Conservation (phyloP, 1,284 basidiomycete genomes). For the Hymenochaete sp. region DNA sequence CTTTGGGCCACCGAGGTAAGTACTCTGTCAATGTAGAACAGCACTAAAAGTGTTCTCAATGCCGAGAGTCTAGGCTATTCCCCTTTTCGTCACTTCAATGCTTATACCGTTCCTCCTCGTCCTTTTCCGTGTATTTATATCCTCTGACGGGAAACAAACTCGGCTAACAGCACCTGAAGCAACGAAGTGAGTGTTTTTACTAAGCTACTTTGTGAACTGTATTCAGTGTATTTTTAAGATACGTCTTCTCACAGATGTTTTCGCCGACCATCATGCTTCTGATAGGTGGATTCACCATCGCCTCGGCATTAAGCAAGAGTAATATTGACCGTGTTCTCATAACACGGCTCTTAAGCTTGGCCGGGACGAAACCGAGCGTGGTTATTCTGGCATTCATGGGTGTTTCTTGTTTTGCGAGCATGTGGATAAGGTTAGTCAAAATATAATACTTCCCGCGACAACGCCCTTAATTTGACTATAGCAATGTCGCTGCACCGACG, state of each 20-base stretch:
- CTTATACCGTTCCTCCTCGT: conserved; percentile 88
- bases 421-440: conserved; percentile 85
- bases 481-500: conserved; percentile 96
- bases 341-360: conserved; percentile 84
- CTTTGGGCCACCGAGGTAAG: conserved; percentile 93
- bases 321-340: conserved; percentile 93
- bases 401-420: conserved; percentile 95
- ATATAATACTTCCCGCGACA: conserved; percentile 26
- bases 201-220: conserved; percentile 6
- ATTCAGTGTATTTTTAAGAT: conserved; percentile 35
- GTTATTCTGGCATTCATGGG: conserved; percentile 94
- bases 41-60: not conserved
- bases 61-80: conserved; percentile 90
- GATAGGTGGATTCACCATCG: conserved; percentile 97
- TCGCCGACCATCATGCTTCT: conserved; percentile 95
- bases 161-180: conserved; percentile 63
- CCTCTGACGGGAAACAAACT: conserved; percentile 43
- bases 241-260: conserved; percentile 73
- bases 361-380: conserved; percentile 78
- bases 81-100: conserved; percentile 92
- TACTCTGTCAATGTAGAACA: conserved; percentile 8
- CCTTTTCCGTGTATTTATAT: conserved; percentile 74
- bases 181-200: conserved; percentile 57
- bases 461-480: conserved; percentile 25
- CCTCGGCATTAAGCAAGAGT: conserved; percentile 95